Evolutionary conservation across 2,329 filamentous ascomycete genomes (phyloP).

Genomic region (Stachybotrys elegans): DNA sequence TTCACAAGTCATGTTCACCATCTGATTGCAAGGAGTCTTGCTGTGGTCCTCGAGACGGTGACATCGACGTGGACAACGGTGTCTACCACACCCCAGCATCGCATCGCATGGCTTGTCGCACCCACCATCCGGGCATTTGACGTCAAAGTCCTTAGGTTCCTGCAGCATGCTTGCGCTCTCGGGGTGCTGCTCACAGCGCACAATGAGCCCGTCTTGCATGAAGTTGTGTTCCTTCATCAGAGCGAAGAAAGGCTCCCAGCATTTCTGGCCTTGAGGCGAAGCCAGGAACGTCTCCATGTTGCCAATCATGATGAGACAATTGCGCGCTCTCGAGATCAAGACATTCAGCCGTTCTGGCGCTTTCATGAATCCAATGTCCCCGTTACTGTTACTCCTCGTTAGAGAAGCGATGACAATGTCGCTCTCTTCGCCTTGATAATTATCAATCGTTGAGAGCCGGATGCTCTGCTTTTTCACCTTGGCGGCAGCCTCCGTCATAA

Average conservation of each 20-base stretch:
- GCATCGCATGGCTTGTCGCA: constrained; percentile 54
- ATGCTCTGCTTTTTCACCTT: constrained; percentile 47
- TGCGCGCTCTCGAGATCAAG: constrained; percentile 60
- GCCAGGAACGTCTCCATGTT: constrained; percentile 63
- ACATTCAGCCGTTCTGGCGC: constrained; percentile 66
- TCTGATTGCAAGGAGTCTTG: constrained; percentile 28
- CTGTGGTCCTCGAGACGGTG: constrained; percentile 58
- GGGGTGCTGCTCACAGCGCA: constrained; percentile 57
- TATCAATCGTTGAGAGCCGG: constrained; percentile 68
- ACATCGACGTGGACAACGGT: constrained; percentile 55
- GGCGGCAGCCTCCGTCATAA: constrained; percentile 49
- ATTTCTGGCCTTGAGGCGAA: constrained; percentile 32
- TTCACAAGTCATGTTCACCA: constrained; percentile 41
- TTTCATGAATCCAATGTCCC: constrained; percentile 67
- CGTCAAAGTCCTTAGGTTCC: constrained; percentile 53
- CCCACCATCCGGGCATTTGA: constrained; percentile 63
- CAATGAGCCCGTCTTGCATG: constrained; percentile 56
- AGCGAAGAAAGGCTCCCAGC: constrained; percentile 56
- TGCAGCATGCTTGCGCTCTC: constrained; percentile 40
- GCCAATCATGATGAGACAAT: constrained; percentile 64
- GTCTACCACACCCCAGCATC: constrained; percentile 50
- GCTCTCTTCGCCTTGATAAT: constrained; percentile 74
- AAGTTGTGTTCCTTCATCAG: constrained; percentile 44
- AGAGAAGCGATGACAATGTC: constrained; percentile 66
- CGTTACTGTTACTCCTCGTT: constrained; percentile 57